Evolutionary conservation across 495 filamentous ascomycete genomes (phyloP), one percentile per base, ranked within the genome.

Genomic region (Penicillium paradoxum): DNA sequence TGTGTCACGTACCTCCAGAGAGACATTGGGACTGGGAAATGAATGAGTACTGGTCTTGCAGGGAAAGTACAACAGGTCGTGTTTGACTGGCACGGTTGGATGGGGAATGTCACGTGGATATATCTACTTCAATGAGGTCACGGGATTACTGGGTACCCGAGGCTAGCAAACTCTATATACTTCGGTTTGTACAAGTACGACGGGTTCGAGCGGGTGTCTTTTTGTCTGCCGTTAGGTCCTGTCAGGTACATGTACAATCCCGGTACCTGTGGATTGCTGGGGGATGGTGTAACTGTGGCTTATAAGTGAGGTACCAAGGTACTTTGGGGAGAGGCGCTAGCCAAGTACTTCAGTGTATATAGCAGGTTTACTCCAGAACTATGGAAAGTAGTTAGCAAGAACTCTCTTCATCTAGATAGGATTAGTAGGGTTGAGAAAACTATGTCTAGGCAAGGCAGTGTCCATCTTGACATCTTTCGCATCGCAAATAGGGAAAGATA

Each of bases 1-100:
- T 34, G 24, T 40, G 36, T 24, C 1, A 55, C 60, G 1, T 63
- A 73, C 70, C 65, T 73, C 70, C 70, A 74, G 59, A 70, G 58
- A 52, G 69, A 71, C 69, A 73, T 74, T 59, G 21, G 37, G 44
- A 22, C 33, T 56, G 48, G 37, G 10, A 19, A 14, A 34, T 29
- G 10, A 10, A 22, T 21, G 15, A 3, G 6, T 6, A 8, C 29
- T 51, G 11, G 13, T 30, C 24, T 33, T 15, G 38, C 3, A 32
- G 36, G 15, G 14, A 29, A n/a, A 13, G 19, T 10, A 32, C 32
- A 22, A 27, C 15, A 15, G 15, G 14, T 21, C 1, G 29, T 41
- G 29, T 15, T 29, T 25, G 34, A 29, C 24, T 22, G 33, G 33
- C 6, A 36, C 33, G 14, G 13, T 36, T 24, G 19, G 30, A 5